Conservation (phyloP, 2,329 filamentous ascomycete genomes). For the Cladosporium sp. region DNA sequence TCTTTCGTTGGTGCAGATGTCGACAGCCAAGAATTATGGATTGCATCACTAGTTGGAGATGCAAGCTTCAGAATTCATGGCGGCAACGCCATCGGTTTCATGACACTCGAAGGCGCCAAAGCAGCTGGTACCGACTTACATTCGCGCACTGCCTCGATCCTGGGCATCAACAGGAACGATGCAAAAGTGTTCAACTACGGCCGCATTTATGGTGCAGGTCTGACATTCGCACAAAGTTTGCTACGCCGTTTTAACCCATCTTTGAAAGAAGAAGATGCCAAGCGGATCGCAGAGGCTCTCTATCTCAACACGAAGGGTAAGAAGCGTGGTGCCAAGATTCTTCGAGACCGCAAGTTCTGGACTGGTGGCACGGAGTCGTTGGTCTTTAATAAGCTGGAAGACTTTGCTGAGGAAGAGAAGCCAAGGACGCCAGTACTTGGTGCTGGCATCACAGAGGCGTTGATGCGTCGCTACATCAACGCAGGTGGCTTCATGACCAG, state of each 20-base stretch:
- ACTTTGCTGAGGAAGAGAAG: slow-evolving; percentile 91
- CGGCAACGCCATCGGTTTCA: slow-evolving; percentile 96
- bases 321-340: slow-evolving; percentile 69
- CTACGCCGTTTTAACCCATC: slow-evolving; percentile 89
- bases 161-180: slow-evolving; percentile 90
- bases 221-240: slow-evolving; percentile 87
- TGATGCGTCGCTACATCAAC: slow-evolving; percentile 84
- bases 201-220: slow-evolving; percentile 93
- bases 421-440: slow-evolving; percentile 89
- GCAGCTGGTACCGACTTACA: slow-evolving; percentile 90
- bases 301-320: slow-evolving; percentile 88
- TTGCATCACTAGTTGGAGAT: slow-evolving; percentile 90
- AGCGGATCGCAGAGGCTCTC: slow-evolving; percentile 69
- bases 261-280: slow-evolving; percentile 74
- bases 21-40: slow-evolving; percentile 97
- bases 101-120: slow-evolving; percentile 97
- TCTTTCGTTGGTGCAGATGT: slow-evolving; percentile 95
- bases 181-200: slow-evolving; percentile 99
- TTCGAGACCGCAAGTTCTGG: slow-evolving; percentile 81
- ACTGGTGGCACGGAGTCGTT: slow-evolving; percentile 94
- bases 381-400: slow-evolving; percentile 96
- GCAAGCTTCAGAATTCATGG: slow-evolving; percentile 93
- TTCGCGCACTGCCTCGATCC: slow-evolving; percentile 83
- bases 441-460: slow-evolving; percentile 90
- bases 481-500: slow-evolving; percentile 84